Evolutionary conservation across 768 basidiomycete species (phyloP).

Genomic region (Russula sp.): DNA sequence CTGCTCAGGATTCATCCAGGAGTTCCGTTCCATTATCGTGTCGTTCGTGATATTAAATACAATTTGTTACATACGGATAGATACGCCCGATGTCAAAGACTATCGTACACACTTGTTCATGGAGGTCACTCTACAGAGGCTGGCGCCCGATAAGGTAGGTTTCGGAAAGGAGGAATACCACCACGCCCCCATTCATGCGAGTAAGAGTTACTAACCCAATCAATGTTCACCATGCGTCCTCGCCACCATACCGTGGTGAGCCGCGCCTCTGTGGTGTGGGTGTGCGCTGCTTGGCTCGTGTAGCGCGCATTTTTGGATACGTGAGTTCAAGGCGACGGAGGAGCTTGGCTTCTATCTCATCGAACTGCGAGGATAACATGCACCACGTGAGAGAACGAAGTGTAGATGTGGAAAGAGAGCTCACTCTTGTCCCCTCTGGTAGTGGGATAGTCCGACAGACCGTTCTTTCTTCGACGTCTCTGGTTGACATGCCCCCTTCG

Average conservation of each 20-base stretch:
- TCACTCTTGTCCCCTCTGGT: slow-evolving; percentile 65
- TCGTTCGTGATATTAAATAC: slow-evolving; percentile 11
- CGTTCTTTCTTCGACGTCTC: slow-evolving; percentile 56
- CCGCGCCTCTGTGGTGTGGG: slow-evolving; percentile 18
- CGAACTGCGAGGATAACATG: slow-evolving; percentile 41
- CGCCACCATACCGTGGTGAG: slow-evolving; percentile 3
- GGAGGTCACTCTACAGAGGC: slow-evolving; percentile 1
- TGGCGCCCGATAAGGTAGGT: slow-evolving; percentile 6
- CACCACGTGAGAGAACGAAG: neutral
- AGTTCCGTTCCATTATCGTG: slow-evolving; percentile 6
- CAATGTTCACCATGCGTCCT: slow-evolving; percentile 9
- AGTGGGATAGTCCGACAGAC: slow-evolving; percentile 62
- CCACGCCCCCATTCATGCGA: slow-evolving; percentile 3
- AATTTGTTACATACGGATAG: slow-evolving; percentile 19
- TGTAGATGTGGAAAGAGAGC: slow-evolving; percentile 18
- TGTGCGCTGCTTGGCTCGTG: slow-evolving; percentile 16
- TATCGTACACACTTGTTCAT: slow-evolving; percentile 15
- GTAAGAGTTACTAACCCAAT: neutral
- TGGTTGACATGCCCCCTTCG: slow-evolving; percentile 51
- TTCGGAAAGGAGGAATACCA: neutral
- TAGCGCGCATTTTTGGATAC: slow-evolving; percentile 40
- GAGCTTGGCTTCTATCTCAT: slow-evolving; percentile 65
- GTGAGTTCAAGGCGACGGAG: slow-evolving; percentile 52
- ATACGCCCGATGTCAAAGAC: slow-evolving; percentile 12
- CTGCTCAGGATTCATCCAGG: neutral